phyloP scores from a whole-genome alignment of 2,329 filamentous ascomycete genomes.

The Samsoniella hepiali region DNA sequence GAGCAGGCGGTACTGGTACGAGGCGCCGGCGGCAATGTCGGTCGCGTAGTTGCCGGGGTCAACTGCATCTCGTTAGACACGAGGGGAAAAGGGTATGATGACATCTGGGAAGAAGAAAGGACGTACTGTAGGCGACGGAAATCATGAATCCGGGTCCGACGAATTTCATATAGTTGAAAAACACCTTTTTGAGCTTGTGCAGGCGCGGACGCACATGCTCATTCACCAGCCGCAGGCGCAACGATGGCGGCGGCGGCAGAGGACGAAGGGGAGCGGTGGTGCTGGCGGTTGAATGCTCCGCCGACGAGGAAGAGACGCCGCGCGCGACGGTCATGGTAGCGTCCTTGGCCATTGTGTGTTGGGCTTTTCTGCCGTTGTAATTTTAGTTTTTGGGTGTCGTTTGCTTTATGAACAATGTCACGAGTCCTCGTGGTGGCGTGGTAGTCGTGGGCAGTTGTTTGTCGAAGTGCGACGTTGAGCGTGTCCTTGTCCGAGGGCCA shows the following conservation, averaged over 20 bases:
- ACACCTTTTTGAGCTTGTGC: not conserved
- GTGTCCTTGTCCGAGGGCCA: not conserved
- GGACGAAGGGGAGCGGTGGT: not conserved
- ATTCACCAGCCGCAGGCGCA: conserved; percentile 3
- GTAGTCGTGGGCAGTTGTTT: not conserved
- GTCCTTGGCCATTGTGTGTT: conserved; percentile 2
- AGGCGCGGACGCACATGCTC: conserved; percentile 8
- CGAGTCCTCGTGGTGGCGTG: not conserved
- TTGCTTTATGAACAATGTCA: not conserved
- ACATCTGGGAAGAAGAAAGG: not conserved
- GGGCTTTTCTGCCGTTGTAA: not conserved
- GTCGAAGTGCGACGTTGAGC: not conserved
- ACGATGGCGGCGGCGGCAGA: not conserved
- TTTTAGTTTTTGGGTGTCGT: not conserved
- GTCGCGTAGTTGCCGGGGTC: conserved; percentile 68
- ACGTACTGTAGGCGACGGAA: conserved; percentile 55
- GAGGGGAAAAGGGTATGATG: not conserved
- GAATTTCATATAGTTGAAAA: conserved; percentile 31
- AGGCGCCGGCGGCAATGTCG: conserved; percentile 64
- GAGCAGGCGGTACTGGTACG: conserved; percentile 61
- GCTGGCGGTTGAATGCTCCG: not conserved
- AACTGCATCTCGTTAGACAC: conserved; percentile 29
- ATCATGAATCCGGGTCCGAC: conserved; percentile 67
- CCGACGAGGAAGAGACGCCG: not conserved
- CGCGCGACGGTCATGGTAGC: not conserved